phyloP scores from a whole-genome alignment of 257 asterid species.

The Forsythia viridissima region DNA sequence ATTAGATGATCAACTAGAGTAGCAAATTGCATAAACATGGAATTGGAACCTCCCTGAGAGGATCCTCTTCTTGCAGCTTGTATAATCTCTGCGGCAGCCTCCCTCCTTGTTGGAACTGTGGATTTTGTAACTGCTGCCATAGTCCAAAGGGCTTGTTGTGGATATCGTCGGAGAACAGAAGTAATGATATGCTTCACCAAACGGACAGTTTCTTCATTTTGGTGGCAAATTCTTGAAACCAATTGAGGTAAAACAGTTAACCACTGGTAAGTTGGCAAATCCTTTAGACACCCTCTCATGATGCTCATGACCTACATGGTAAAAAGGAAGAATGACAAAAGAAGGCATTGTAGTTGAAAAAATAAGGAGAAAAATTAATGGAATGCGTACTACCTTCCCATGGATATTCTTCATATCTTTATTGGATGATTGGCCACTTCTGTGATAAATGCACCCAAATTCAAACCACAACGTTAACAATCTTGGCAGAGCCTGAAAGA shows the following conservation, averaged over 20 bases:
- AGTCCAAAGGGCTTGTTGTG: slow-evolving; percentile 99
- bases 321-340: slow-evolving; percentile 23
- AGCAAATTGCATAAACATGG: slow-evolving; percentile 86
- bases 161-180: slow-evolving; percentile 79
- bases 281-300: slow-evolving; percentile 91
- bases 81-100: slow-evolving; percentile 96
- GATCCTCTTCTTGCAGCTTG: slow-evolving; percentile 87
- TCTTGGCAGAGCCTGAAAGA: slow-evolving; percentile 96
- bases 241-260: slow-evolving; percentile 91
- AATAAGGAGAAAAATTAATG: slow-evolving; percentile 15
- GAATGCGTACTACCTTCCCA: slow-evolving; percentile 55
- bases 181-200: slow-evolving; percentile 84
- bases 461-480: slow-evolving; percentile 95
- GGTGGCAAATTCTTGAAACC: slow-evolving; percentile 99
- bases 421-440: slow-evolving; percentile 53
- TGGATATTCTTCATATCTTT: slow-evolving; percentile 71
- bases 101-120: slow-evolving; percentile 82
- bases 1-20: slow-evolving; percentile 86
- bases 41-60: slow-evolving; percentile 55
- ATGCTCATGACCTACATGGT: slow-evolving; percentile 69
- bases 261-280: slow-evolving; percentile 97
- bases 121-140: slow-evolving; percentile 99
- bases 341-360: slow-evolving; percentile 7
- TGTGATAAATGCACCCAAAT: slow-evolving; percentile 67
- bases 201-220: slow-evolving; percentile 80